Base-by-base conservation (phyloP, 75 land plant species). In the Pinus albicaulis region DNA sequence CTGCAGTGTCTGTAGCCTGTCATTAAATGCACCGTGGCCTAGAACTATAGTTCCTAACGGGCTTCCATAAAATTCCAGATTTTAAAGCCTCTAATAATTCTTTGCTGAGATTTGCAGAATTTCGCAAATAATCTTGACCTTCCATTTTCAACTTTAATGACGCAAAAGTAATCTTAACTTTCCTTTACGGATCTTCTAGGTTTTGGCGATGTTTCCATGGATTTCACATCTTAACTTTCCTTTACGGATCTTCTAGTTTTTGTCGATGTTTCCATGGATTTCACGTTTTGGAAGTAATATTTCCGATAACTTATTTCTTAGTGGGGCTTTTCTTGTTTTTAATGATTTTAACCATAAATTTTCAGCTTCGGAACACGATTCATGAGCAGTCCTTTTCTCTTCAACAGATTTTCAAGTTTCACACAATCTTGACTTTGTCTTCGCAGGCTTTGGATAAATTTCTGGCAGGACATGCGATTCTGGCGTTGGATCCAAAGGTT, bases 361-460 rank as follows among this genome's bases (percentile, higher is more conserved):
- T 31, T 84, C 38, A 36, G 28, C 1, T 28, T 28, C 28, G 28
- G 28, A 28, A 28, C 28, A 28, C 1, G 1, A 28, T 28, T 28
- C 28, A 28, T 28, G 28, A 91, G 12, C 91, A 94, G 96, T 79
- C 87, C 69, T 31, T 48, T 0, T 28, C 28, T 82, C 91, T 36
- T 82, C 92, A 15, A 93, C 91, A 71, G 93, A 93, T 48, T 86
- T 84, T 85, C 81, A 79, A 19, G 88, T 82, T 23, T 55, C 72
- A 4, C 41, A 38, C 41, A 28, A 38, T 58, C 41, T 58, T 17
- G 10, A 58, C n/a, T 58, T 58, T 20, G n/a, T 58, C 19, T 58
- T 20, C 78, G 78, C 86, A 89, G 92, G 92, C 88, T n/a, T 66
- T 88, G 75, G 83, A 83, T 77, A 88, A 82, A 34, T 90, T 82